Base-by-base conservation (phyloP, 306 rosid genomes). In the Herpetospermum pedunculosum region DNA sequence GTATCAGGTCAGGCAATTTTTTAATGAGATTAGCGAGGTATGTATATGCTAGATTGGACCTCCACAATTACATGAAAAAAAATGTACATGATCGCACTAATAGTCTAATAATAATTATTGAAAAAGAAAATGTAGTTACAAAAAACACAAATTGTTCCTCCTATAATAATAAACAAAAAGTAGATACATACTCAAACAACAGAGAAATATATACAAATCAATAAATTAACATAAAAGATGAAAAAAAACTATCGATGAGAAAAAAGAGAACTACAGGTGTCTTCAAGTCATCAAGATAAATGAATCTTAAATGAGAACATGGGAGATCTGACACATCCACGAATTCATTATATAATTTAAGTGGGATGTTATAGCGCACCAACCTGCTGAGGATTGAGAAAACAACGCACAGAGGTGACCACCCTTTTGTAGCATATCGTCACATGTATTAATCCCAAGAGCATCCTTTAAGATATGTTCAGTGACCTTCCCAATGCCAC, bases 401-500 rank as follows among this genome's bases (percentile, higher is more conserved):
- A 93, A 91, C 68, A 93, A 82, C 6, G 94, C 98, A 86, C 84
- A 86, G 46, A 94, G 84, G 50, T 79, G 83, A 80, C 86, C 79
- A 81, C 86, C 80, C 77, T 94, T 94, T 83, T 86, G 85, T 73
- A 89, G 81, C 84, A 94, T 87, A 81, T 91, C 96, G 83, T 86
- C 90, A 74, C 96, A 94, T 49, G 98, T 91, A 79, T 14, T 85
- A 60, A 94, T 89, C 78, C 91, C 96, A 58, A 94, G 79, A 80
- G 82, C 96, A 53, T 74, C 97, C 78, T 87, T 89, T 78, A 94
- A 86, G 47, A 94, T 84, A 73, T 83, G 85, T 79, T 94, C 98
- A 53, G 96, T 91, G 79, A 94, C 98, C 84, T 91, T 94, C 77
- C 98, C 96, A 12, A 94, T 94, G 75, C 98, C 98, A 81, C 96